Evolutionary conservation across 495 filamentous ascomycete species (phyloP), one percentile per base, ranked within the genome.

Genomic region (Daldinia decipiens): DNA sequence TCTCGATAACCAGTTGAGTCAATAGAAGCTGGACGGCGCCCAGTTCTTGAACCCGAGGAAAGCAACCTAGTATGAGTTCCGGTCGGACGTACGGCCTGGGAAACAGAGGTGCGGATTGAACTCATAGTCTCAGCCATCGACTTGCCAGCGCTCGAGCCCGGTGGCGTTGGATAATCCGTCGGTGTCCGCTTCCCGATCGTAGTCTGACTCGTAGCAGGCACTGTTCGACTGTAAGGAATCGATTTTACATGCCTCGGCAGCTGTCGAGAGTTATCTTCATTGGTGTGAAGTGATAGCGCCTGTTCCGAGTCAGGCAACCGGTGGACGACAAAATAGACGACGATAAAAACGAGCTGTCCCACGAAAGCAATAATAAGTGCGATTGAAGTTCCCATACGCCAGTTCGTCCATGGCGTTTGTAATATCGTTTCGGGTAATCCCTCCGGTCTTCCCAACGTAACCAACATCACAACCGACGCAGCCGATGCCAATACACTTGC

Each of bases 61-160:
- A 86, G 68, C 64, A 87, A 62, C 9, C 78, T 79, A 7, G 83
- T 84, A 68, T 77, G 86, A 27, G 87, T 86, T 13, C 82, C 80
- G 24, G 82, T 79, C 9, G 87, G 86, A 5, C 82, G 81, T 27
- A 85, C 77, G 11, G 80, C 78, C n/a, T 83, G 78, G 7, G 83
- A 86, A 26, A 88, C 61, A 0, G 86, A 88, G 1, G 82, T 82
- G 5, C 84, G 83, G 32, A 86, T 78, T 31, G 87, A 88, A 59
- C 76, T 84, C 58, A 85, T 79, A 19, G 83, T 84, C 56, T 88
- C 86, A 1, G 82, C 67, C 31, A 75, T 71, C 17, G 82, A 84
- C 26, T 76, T 81, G n/a, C 77, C 79, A 52, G 66, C 67, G 40
- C 79, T 81, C 6, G 82, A 82, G 17, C 79, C 77, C 0, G 82